Evolutionary conservation across 805 yeast species (phyloP).

Genomic region (Candida maltosa): DNA sequence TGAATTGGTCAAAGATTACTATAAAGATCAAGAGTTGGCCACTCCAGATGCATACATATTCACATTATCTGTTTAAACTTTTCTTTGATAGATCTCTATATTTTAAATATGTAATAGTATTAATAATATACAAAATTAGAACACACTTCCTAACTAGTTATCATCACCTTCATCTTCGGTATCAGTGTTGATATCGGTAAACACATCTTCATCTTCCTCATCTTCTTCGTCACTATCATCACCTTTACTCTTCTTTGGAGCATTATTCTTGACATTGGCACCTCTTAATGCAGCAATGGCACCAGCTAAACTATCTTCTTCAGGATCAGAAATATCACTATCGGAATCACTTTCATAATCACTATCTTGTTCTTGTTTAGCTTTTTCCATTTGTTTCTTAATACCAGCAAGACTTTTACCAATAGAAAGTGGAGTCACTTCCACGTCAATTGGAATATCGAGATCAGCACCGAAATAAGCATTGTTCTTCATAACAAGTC

Average conservation of each 20-base stretch:
- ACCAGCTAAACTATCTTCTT: constrained; percentile 73
- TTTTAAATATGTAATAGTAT: background rate
- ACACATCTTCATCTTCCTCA: constrained; percentile 33
- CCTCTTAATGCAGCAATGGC: constrained; percentile 71
- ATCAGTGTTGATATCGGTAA: constrained; percentile 45
- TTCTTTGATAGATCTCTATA: too few species aligned
- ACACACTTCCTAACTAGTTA: background rate
- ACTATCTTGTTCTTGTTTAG: constrained; percentile 30
- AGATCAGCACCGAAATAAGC: constrained; percentile 82
- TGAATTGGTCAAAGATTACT: constrained; percentile 43
- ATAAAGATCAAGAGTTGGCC: constrained; percentile 41
- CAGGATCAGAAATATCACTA: constrained; percentile 61
- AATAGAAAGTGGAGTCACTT: constrained; percentile 55
- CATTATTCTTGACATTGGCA: constrained; percentile 42
- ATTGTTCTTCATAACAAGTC: constrained; percentile 66
- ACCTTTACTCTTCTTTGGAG: constrained; percentile 13
- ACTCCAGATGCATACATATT: constrained; percentile 48
- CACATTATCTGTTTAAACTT: constrained; percentile 22
- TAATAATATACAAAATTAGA: background rate
- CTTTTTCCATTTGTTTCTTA: constrained; percentile 7
- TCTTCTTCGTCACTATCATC: constrained; percentile 38
- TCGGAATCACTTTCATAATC: constrained; percentile 45
- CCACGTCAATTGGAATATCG: constrained; percentile 65
- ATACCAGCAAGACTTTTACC: constrained; percentile 1
- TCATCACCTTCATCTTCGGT: constrained; percentile 38